Evolutionary conservation across 2,329 filamentous ascomycete species (phyloP), one percentile per base, ranked within the genome.

Genomic region (Colletotrichum plurivorum): DNA sequence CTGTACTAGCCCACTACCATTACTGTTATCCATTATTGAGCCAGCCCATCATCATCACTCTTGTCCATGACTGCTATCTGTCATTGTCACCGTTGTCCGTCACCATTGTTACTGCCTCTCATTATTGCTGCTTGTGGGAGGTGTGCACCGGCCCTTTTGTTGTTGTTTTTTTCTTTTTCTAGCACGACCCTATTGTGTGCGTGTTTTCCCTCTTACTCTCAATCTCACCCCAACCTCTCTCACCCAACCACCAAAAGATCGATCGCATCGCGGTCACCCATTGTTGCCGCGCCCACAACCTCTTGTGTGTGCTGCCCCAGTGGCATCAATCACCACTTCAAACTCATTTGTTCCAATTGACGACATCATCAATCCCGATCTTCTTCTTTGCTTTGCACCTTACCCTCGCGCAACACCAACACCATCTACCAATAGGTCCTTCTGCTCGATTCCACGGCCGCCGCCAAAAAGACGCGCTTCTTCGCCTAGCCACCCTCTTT

Each of bases 401-500:
- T 56, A 61, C 43, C 66, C 43, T 48, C 36, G 41, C 61, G 48
- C 46, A 36, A 36, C 31, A 36, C 31, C 31, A 10, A 36, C 31
- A 36, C 31, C 31, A 22, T 65, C 63, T 18, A 55, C 43, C 66
- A 65, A 66, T 61, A 16, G 18, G 18, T 41, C 31, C 51, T 60
- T 66, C 66, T 43, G 51, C 57, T 31, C 49, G 36, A 39, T 69
- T 52, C 62, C 49, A 51, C 62, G 49, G 64, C 51, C 59, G 18
- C 62, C 51, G 31, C 66, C 55, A 66, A 61, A 66, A 66, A 66
- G 62, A 20, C 59, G 59, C 59, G 49, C 48, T 52, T 52, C 5
- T 66, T 69, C 66, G 66, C 66, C 66, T 69, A 69, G 62, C 66
- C 66, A 69, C 66, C 66, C 54, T 59, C 43, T 69, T 48, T 69